Base-by-base conservation (phyloP, 2,329 filamentous ascomycete genomes). In the Ascochyta clinopodiicola region DNA sequence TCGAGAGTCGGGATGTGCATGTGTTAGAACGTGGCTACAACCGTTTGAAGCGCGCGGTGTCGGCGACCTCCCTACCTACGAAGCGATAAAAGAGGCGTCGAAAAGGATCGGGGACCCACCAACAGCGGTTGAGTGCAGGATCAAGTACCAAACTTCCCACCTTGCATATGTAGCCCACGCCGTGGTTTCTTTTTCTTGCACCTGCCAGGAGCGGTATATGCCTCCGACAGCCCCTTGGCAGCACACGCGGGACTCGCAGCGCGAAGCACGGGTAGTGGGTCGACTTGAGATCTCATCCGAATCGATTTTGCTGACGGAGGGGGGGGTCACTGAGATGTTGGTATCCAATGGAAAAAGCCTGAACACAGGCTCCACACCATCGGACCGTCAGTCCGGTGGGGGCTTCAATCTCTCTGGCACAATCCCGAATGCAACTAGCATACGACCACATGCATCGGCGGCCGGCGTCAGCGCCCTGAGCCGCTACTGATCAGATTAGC, bases 381-480 rank as follows among this genome's bases (percentile, higher is more conserved):
- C 52, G 47, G 42, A 22, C 31, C 37, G 46, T 25, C 46, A 51
- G 31, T 39, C 43, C 36, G 40, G 32, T 42, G 32, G 27, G 37
- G 37, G 51, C 22, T n/a, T 25, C 27, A 40, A 15, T 34, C 31
- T 6, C 17, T 19, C 32, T 56, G 37, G 46, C 42, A 32, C 25
- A 17, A 46, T 6, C 12, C 8, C 7, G 27, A 17, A 43, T 51
- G 46, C 52, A 46, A 27, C 17, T 19, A 56, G 50, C 52, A 35
- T 47, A 56, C 46, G 52, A 51, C 37, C 37, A 46, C 36, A 27
- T 51, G 52, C 52, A 35, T 49, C 35, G 36, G 45, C 35, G 19
- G 22, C 27, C 39, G 40, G 29, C 22, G 24, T 19, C 35, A 49
- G 39, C 55, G 24, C 45, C 44, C 43, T n/a, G 24, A 34, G 36